These are phyloP conservation scores for Blastobotrys proliferans DNA, from an alignment of 1,139 yeast species.

Conservation along the genomic window DNA sequence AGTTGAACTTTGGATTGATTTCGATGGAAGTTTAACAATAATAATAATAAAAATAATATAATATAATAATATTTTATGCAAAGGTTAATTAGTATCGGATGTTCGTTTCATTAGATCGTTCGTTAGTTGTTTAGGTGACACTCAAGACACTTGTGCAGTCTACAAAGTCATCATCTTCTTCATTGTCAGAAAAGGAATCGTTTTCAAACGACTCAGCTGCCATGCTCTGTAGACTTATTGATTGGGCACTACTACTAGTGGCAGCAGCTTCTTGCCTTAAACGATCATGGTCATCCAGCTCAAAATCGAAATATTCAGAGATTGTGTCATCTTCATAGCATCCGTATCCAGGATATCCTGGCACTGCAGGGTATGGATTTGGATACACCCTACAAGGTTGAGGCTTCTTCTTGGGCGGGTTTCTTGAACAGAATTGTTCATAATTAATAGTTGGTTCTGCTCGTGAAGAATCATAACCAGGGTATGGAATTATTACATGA, in stretches of 20 bases:
- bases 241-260: neutral
- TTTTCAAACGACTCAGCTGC: too few species aligned
- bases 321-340: constrained; percentile 3
- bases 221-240: too few species aligned
- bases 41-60: too few species aligned
- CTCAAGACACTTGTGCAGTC: neutral
- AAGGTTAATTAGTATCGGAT: too few species aligned
- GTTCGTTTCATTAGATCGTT: too few species aligned
- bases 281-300: neutral
- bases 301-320: too few species aligned
- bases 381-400: neutral
- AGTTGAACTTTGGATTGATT: too few species aligned
- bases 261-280: neutral
- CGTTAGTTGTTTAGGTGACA: too few species aligned
- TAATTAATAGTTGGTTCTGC: constrained; percentile 6
- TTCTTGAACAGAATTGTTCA: constrained; percentile 1
- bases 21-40: too few species aligned
- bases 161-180: neutral
- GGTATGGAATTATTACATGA: constrained; percentile 8
- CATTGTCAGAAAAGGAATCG: too few species aligned
- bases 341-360: constrained; percentile 11
- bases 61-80: too few species aligned
- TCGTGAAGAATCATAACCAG: neutral
- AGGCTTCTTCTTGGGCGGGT: constrained; percentile 9
- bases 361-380: constrained; percentile 9